Conservation (phyloP, 2,329 filamentous ascomycete species). For the Nigrospora osmanthi region DNA sequence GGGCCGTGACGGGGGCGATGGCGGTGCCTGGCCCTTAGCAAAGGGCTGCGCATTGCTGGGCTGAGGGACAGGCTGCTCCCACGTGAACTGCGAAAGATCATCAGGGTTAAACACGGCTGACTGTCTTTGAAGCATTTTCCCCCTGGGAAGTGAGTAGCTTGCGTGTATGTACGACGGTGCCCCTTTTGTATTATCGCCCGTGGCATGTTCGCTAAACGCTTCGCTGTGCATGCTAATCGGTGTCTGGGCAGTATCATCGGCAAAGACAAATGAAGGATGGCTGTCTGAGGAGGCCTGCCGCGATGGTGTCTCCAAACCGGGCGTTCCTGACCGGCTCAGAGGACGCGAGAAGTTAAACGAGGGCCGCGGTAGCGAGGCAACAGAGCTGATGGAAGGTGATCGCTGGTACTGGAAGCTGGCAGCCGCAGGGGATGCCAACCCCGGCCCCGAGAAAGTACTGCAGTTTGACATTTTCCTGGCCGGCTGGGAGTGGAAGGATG, state of each 20-base stretch:
- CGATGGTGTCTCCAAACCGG: constrained; percentile 47
- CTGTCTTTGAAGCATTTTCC: constrained; percentile 66
- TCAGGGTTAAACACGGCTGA: constrained; percentile 46
- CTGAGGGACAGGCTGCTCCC: constrained; percentile 46
- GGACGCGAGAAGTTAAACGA: constrained; percentile 93
- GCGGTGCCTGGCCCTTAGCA: constrained; percentile 40
- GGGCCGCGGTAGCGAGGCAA: constrained; percentile 67
- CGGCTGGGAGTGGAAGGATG: constrained; percentile 54
- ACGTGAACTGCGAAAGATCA: constrained; percentile 46
- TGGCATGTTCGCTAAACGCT: constrained; percentile 46
- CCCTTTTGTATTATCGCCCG: constrained; percentile 35
- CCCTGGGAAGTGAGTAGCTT: constrained; percentile 76
- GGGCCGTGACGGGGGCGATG: constrained; percentile 53
- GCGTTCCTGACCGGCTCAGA: constrained; percentile 64
- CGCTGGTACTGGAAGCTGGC: constrained; percentile 46
- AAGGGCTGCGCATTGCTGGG: constrained; percentile 34
- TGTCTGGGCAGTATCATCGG: constrained; percentile 59
- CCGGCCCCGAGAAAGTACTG: constrained; percentile 33
- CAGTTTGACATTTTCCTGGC: constrained; percentile 75
- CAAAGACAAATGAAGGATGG: constrained; percentile 54
- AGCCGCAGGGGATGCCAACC: constrained; percentile 49
- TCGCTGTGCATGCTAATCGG: constrained; percentile 68
- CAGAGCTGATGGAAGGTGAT: constrained; percentile 80
- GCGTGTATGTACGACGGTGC: constrained; percentile 78
- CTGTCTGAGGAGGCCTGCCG: constrained; percentile 61